Evolutionary conservation across 768 basidiomycete genomes (phyloP).

Genomic region (Daedaleopsis nitida): DNA sequence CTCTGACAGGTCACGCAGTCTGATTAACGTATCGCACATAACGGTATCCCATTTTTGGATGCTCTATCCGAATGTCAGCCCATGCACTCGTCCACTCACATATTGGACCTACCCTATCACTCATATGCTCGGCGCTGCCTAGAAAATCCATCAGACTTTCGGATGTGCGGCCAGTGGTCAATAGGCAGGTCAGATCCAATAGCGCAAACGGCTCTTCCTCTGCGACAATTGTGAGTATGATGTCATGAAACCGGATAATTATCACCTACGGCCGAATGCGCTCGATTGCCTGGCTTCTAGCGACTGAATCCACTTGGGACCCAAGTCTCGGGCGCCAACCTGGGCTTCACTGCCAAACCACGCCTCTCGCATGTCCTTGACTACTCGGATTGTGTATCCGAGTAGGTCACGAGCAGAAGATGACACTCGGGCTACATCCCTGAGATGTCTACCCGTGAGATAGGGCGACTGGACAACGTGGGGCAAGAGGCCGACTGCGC

Average conservation of each 20-base stretch:
- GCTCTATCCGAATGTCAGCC: constrained; percentile 47
- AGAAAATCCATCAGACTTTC: constrained; percentile 75
- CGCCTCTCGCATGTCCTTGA: constrained; percentile 68
- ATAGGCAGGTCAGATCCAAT: constrained; percentile 68
- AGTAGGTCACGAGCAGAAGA: constrained; percentile 69
- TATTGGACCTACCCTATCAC: constrained; percentile 62
- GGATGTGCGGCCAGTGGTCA: constrained; percentile 72
- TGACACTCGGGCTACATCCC: constrained; percentile 72
- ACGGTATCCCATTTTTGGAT: constrained; percentile 83
- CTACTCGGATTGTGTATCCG: constrained; percentile 70
- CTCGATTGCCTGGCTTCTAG: constrained; percentile 66
- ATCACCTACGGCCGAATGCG: constrained; percentile 60
- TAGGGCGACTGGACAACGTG: constrained; percentile 55
- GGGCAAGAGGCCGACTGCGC: constrained; percentile 42
- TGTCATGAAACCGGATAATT: constrained; percentile 12
- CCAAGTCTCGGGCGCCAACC: constrained; percentile 70
- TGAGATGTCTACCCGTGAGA: constrained; percentile 53
- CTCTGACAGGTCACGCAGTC: constrained; percentile 73
- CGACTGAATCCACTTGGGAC: constrained; percentile 69
- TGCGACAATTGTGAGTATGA: constrained; percentile 26
- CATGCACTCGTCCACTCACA: constrained; percentile 1
- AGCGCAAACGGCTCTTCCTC: constrained; percentile 65
- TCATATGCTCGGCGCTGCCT: constrained; percentile 77
- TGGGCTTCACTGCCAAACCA: constrained; percentile 75
- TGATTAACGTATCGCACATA: constrained; percentile 67